Evolutionary conservation across 164 flowering plant genomes (phyloP).

Genomic region (Dillenia suffruticosa): DNA sequence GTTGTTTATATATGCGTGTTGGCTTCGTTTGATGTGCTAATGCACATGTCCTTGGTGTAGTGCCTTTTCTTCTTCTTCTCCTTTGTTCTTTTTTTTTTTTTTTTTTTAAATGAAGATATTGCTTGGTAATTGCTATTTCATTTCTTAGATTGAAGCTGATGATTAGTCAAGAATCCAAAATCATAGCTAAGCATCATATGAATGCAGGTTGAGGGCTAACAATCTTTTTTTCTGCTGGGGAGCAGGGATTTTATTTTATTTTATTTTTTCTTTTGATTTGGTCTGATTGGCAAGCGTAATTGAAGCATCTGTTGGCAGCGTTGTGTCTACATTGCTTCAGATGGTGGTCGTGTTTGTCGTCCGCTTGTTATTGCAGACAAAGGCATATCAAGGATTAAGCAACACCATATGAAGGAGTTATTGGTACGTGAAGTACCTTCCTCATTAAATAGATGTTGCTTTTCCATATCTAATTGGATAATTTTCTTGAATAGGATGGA

Average conservation of each 20-base stretch:
- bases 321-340: slow-evolving; percentile 91
- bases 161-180: no score
- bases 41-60: no score
- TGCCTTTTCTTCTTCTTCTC: no score
- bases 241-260: not conserved
- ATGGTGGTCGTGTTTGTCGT: slow-evolving; percentile 99
- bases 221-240: not conserved
- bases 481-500: slow-evolving; percentile 61
- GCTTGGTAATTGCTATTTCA: not conserved
- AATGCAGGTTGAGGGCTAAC: no score
- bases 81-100: not conserved
- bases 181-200: no score
- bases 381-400: slow-evolving; percentile 83
- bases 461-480: not conserved
- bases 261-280: not conserved
- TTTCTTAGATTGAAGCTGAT: no score
- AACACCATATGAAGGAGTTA: slow-evolving; percentile 89
- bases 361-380: slow-evolving; percentile 96
- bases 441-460: no score
- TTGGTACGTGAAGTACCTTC: slow-evolving; percentile 32
- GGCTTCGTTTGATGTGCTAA: no score
- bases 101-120: not conserved
- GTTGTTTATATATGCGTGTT: no score
- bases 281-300: not conserved
- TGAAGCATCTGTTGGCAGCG: slow-evolving; percentile 36